phyloP scores from a whole-genome alignment of 2,329 filamentous ascomycete species.

The Cucurbitaria berberidis region DNA sequence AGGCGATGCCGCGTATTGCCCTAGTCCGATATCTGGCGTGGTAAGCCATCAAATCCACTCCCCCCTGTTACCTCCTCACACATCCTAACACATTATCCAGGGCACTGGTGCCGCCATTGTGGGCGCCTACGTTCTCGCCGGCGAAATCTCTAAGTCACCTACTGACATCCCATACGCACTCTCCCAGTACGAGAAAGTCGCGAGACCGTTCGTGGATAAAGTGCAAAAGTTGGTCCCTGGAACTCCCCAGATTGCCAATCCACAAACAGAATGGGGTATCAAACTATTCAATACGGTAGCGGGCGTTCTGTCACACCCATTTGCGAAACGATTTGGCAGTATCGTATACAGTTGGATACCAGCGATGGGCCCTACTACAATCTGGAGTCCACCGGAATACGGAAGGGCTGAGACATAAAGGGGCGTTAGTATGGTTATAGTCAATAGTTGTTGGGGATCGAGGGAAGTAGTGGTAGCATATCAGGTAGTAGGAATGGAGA shows the following conservation, averaged over 20 bases:
- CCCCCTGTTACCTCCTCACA: not conserved
- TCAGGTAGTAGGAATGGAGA: too few relatives aligned
- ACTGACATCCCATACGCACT: conserved; percentile 30
- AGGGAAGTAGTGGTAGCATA: too few relatives aligned
- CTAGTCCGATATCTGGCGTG: conserved; percentile 40
- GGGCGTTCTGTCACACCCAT: conserved; percentile 21
- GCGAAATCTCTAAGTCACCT: conserved; percentile 37
- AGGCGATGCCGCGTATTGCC: conserved; percentile 51
- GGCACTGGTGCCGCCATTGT: conserved; percentile 45
- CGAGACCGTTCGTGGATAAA: conserved; percentile 29
- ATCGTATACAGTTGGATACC: conserved; percentile 17
- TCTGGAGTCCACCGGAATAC: conserved; percentile 22
- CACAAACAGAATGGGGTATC: conserved; percentile 34
- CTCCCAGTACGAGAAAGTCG: conserved; percentile 24
- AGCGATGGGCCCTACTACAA: conserved; percentile 20
- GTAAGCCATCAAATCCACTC: conserved; percentile 12
- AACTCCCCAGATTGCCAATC: conserved; percentile 30
- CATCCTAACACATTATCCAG: conserved; percentile 12
- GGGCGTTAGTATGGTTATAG: too few relatives aligned
- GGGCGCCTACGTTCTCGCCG: conserved; percentile 50
- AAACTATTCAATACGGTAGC: conserved; percentile 20
- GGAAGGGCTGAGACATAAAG: conserved; percentile 22
- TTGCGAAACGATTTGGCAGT: conserved; percentile 15
- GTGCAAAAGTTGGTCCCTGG: conserved; percentile 34
- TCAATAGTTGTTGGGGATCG: too few relatives aligned